Base-by-base conservation (phyloP, 495 filamentous ascomycete genomes). In the Neurospora sp. region DNA sequence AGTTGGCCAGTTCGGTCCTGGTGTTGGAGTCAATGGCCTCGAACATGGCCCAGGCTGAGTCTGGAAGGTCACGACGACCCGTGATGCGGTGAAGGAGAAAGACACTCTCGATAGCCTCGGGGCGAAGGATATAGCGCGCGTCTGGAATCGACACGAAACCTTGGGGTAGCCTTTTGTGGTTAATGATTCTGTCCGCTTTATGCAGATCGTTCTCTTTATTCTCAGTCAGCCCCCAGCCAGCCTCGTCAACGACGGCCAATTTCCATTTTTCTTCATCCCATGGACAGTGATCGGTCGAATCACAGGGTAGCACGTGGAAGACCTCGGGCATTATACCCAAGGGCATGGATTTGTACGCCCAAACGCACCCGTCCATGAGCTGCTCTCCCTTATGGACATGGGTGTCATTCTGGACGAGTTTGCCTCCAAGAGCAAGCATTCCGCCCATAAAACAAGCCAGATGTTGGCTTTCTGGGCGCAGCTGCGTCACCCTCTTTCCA, bases 261-360 rank as follows among this genome's bases (percentile, higher is more conserved):
- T 85, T 79, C 81, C 88, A 93, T 39, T 82, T 78, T 0, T 84
- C 87, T 76, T 93, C 87, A 77, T 93, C 88, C 90, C 92, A 97
- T 21, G 85, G 79, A 79, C 94, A 96, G 38, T 86, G 77, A 17
- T 84, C 77, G 11, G 77, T 76, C 54, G 88, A 85, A 21, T 87
- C 81, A 79, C 94, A 97, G 1, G 87, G 83, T 15, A 92, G 76
- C 28, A 90, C 79, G 19, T 79, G 71, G 79, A 93, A 93, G 10
- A 78, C 78, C 79, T 97, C 94, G 3, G 94, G 94, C 92, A 94
- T 94, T 78, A 97, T 92, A 15, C 93, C 94, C 0, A 88, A 88
- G 9, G 88, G 85, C 38, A 90, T 90, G 10, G 88, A 84, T 66
- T 91, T 85, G 81, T 97, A 97, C 2, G 92, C 88, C 93, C 92